These are phyloP conservation scores for Penicillium polonicum DNA, from an alignment of 2,329 filamentous ascomycete species.

Conservation along the genomic window DNA sequence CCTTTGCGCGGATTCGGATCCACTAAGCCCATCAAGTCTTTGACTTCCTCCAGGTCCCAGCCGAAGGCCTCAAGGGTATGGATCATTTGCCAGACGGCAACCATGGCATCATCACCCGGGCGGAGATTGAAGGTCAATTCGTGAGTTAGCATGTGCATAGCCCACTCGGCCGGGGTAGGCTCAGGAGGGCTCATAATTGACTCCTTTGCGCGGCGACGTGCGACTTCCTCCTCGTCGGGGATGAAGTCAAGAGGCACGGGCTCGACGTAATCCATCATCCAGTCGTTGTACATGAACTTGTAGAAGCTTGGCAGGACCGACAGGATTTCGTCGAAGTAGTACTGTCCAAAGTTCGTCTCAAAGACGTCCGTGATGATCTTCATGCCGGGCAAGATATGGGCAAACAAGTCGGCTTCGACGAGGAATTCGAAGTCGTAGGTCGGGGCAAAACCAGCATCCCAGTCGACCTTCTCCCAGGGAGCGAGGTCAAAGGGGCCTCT, in stretches of 20 bases:
- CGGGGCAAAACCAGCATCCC: constrained; percentile 20
- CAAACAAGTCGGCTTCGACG: constrained; percentile 62
- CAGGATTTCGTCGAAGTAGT: constrained; percentile 62
- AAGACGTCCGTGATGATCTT: constrained; percentile 59
- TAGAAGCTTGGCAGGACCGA: constrained; percentile 63
- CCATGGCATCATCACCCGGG: not conserved
- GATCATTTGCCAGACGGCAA: not conserved
- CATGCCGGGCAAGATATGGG: constrained; percentile 63
- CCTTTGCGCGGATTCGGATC: not conserved
- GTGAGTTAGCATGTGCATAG: not conserved
- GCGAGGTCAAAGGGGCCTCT: constrained; percentile 38
- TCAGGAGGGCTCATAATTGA: not conserved
- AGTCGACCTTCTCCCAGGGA: constrained; percentile 31
- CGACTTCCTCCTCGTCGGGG: not conserved
- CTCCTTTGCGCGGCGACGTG: not conserved
- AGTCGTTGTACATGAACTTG: constrained; percentile 64
- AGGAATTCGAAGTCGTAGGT: constrained; percentile 57
- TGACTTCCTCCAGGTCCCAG: not conserved
- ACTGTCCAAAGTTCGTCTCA: constrained; percentile 59
- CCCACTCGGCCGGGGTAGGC: not conserved
- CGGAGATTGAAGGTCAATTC: not conserved
- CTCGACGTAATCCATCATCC: constrained; percentile 66
- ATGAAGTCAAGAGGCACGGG: constrained; percentile 39
- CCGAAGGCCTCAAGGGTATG: not conserved
- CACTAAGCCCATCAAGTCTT: not conserved